Conservation (phyloP, 169 alveolate species). For the Toxoplasma gondii region DNA sequence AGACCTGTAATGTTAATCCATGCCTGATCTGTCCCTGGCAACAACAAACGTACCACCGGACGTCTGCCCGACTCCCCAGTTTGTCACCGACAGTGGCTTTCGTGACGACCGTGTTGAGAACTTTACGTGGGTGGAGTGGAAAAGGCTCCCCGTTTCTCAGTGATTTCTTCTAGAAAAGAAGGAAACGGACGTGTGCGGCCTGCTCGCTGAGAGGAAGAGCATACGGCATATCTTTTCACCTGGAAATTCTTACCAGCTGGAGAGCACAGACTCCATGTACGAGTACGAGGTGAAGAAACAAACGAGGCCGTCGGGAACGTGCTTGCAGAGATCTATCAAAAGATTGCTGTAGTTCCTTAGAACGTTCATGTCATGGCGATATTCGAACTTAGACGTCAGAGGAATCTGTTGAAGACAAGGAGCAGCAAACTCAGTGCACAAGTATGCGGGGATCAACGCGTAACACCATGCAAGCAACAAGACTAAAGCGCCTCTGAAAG, state of each 20-base stretch:
- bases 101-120: too few relatives aligned
- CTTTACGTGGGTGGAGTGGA: too few relatives aligned
- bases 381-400: conserved; percentile 91
- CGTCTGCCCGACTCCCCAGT: too few relatives aligned
- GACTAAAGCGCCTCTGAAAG: background rate
- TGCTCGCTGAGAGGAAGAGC: too few relatives aligned
- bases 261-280: conserved; percentile 90
- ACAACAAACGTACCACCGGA: too few relatives aligned
- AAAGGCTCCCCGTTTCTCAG: too few relatives aligned
- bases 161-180: too few relatives aligned
- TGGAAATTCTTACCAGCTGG: conserved; percentile 64
- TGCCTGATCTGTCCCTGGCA: too few relatives aligned
- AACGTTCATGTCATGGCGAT: conserved; percentile 90
- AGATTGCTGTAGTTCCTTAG: conserved; percentile 93
- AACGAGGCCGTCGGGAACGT: conserved; percentile 96
- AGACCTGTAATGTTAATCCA: too few relatives aligned
- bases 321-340: conserved; percentile 88
- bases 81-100: too few relatives aligned
- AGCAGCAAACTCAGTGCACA: background rate
- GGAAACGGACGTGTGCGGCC: background rate
- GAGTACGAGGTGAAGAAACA: conserved; percentile 96
- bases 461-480: background rate
- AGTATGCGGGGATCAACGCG: background rate
- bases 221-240: background rate
- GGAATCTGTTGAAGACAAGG: conserved; percentile 81